phyloP scores from a whole-genome alignment of 1,284 basidiomycete genomes.

The Cutaneotrichosporon cutaneum region DNA sequence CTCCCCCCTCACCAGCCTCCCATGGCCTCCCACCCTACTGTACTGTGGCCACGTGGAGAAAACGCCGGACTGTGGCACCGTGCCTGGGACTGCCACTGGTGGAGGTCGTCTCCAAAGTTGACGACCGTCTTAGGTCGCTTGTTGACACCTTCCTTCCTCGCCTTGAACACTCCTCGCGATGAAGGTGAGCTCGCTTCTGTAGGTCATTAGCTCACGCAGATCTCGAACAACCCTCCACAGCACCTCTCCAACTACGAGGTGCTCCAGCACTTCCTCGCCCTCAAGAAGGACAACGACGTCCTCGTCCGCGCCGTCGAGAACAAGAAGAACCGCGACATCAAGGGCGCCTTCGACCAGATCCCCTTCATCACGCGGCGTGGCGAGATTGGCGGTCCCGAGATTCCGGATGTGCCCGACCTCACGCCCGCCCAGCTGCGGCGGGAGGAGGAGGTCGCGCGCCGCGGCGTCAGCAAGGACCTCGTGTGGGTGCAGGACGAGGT shows the following conservation, averaged over 20 bases:
- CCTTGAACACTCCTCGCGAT: constrained; percentile 3
- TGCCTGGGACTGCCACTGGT: neutral
- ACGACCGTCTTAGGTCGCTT: neutral
- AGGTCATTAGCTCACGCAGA: constrained; percentile 55
- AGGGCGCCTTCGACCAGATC: constrained; percentile 17
- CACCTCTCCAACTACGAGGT: constrained; percentile 86
- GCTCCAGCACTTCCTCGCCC: constrained; percentile 69
- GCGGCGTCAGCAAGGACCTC: constrained; percentile 69
- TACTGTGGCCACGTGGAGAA: neutral
- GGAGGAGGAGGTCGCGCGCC: constrained; percentile 43
- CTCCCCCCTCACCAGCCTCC: neutral
- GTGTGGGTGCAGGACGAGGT: constrained; percentile 88
- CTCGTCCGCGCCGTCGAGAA: constrained; percentile 63
- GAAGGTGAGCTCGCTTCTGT: constrained; percentile 15
- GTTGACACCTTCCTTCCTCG: neutral
- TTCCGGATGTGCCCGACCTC: constrained; percentile 43
- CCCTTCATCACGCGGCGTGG: constrained; percentile 11
- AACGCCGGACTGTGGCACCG: constrained; percentile 1
- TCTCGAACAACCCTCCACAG: constrained; percentile 72
- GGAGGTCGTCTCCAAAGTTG: constrained; percentile 4
- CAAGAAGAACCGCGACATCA: constrained; percentile 19
- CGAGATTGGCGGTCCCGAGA: constrained; percentile 23
- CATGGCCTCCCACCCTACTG: neutral
- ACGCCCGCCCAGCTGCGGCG: constrained; percentile 55
- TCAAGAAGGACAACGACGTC: constrained; percentile 65